A percentile compares a stretch with the other conserved stretches of the same genome.
phyloP scores from a whole-genome alignment of 176 grass and related monocot species.

The maize (Zea mays) region DNA sequence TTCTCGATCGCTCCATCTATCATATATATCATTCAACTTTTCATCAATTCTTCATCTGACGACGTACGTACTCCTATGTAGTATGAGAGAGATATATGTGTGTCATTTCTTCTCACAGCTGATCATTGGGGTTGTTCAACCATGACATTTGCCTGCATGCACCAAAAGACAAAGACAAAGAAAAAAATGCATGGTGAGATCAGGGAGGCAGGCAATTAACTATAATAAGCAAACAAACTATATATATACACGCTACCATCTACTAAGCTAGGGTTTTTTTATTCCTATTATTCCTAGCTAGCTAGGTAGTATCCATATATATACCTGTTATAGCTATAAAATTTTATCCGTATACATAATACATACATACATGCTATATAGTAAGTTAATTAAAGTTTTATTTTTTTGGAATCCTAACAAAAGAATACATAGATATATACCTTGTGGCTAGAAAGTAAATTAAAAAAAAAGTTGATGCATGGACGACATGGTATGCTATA shows the following conservation, averaged over 20 bases:
- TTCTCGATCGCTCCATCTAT: not conserved
- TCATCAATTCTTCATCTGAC: conserved; percentile 12
- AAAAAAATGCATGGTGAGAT: not conserved
- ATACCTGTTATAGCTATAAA: too few relatives aligned
- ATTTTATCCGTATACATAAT: too few relatives aligned
- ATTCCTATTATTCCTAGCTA: too few relatives aligned
- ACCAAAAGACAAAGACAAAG: not conserved
- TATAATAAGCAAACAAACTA: not conserved
- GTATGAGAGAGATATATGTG: conserved; percentile 14
- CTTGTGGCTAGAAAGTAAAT: not conserved
- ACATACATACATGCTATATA: too few relatives aligned
- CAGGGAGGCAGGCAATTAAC: not conserved
- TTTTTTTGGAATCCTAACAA: too few relatives aligned
- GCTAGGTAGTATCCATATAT: too few relatives aligned
- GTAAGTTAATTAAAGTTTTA: too few relatives aligned
- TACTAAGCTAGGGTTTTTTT: not conserved
- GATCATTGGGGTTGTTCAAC: conserved; percentile 47
- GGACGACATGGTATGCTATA: not conserved
- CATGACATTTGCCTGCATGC: conserved; percentile 64
- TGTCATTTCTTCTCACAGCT: conserved; percentile 13
- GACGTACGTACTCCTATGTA: not conserved
- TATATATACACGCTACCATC: not conserved
- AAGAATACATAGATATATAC: not conserved
- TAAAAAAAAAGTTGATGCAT: not conserved
- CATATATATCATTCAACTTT: not conserved